Base-by-base conservation (phyloP, 2,329 filamentous ascomycete genomes). In the Tricladium varicosporioides region DNA sequence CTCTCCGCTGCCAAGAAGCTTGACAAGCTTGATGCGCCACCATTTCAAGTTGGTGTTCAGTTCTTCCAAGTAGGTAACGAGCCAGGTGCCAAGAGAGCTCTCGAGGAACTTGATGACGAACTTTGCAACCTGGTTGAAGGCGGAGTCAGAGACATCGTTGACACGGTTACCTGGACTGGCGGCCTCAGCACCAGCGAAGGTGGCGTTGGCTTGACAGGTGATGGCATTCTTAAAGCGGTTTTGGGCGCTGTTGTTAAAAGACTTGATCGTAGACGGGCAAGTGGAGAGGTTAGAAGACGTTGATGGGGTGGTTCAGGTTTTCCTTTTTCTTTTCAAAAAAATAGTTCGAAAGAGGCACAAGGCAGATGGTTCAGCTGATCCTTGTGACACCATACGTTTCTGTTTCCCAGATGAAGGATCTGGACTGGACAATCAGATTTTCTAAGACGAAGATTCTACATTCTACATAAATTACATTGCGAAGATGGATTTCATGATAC, bases 1-100 rank as follows among this genome's bases (percentile, higher is more conserved):
- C 76, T 90, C 43, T 71, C 74, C 2, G 78, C 83, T 0, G 93
- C 92, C 0, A 80, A 80, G 71, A 85, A 83, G 67, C 81, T 97
- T 32, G 88, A 94, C 67, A 73, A 73, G 51, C 71, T 88, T 7
- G 80, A 86, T 8, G 91, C 91, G 0, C 84, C 87, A 3, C 80
- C 86, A 0, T 89, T 89, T 78, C 94, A 97, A 75, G 78, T 97
- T 8, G 93, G 93, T 33, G 84, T 97, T 56, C 93, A 97, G 72
- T 97, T 97, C 76, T 96, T 97, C 78, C 93, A 97, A 74, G 89
- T 97, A 46, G 93, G 94, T 56, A 80, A 82, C 50, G 90, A 96
- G 64, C 69, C 74, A 0, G 76, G 73, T 0, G 93, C 92, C 0
- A 78, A 79, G 1, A 73, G 78, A 63, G 84, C 87, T 54, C 77